phyloP scores from a whole-genome alignment of 2,329 filamentous ascomycete genomes.

The Coniochaeta sp. region DNA sequence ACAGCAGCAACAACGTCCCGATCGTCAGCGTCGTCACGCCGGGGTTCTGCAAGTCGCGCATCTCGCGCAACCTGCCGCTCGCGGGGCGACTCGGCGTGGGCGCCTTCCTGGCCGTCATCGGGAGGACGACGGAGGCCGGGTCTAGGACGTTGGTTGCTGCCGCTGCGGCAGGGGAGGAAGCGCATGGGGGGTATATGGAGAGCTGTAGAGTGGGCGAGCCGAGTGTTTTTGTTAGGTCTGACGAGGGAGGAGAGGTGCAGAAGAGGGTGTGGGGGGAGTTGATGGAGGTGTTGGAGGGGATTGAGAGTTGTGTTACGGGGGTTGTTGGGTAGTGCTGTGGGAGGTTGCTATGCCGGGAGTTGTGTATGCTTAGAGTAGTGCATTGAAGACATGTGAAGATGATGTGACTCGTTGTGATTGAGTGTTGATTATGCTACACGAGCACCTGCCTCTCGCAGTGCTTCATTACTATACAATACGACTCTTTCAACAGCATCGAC shows the following conservation, averaged over 20 bases:
- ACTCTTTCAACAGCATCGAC: too few species aligned
- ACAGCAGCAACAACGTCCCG: constrained; percentile 23
- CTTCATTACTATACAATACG: too few species aligned
- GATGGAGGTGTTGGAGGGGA: constrained; percentile 30
- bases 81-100: constrained; percentile 15
- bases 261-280: constrained; percentile 34
- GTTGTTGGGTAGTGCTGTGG: neutral
- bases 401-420: too few species aligned
- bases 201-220: constrained; percentile 21
- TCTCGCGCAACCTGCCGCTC: constrained; percentile 23
- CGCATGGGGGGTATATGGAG: constrained; percentile 34
- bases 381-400: too few species aligned
- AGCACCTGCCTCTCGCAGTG: too few species aligned
- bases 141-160: constrained; percentile 30
- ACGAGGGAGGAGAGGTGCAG: constrained; percentile 28
- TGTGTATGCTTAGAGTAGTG: too few species aligned
- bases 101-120: constrained; percentile 18
- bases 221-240: constrained; percentile 25
- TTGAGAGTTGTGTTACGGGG: constrained; percentile 30
- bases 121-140: constrained; percentile 29
- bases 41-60: constrained; percentile 31
- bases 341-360: too few species aligned
- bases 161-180: constrained; percentile 26
- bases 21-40: constrained; percentile 32
- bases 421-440: too few species aligned